Conservation (phyloP, 345 rosid genomes). For the Salix udensis region DNA sequence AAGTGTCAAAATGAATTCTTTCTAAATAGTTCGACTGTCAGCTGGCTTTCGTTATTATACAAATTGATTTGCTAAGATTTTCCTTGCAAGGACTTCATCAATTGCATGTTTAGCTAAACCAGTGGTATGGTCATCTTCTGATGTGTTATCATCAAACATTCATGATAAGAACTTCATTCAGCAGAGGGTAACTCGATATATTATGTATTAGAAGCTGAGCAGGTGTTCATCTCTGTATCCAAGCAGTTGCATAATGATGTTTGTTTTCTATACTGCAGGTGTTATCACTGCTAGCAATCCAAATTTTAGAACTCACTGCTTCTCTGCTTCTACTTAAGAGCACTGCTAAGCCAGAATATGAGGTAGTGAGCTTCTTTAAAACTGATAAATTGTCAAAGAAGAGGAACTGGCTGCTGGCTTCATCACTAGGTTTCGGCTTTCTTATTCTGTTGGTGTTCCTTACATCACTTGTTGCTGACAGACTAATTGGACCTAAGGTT, state of each 20-base stretch:
- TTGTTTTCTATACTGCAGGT: conserved; percentile 40
- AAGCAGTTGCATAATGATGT: conserved; percentile 2
- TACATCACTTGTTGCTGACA: conserved; percentile 47
- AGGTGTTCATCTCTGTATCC: neutral
- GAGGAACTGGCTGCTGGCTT: conserved; percentile 60
- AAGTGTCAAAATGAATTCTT: neutral
- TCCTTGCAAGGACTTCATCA: neutral
- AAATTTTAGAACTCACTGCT: conserved; percentile 53
- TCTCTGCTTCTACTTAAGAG: conserved; percentile 47
- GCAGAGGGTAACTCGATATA: neutral
- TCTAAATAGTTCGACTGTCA: neutral
- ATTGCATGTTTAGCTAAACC: neutral
- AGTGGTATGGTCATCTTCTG: neutral
- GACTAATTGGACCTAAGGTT: conserved; percentile 50
- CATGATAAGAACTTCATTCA: neutral
- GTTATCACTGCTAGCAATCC: conserved; percentile 50
- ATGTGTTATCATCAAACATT: neutral
- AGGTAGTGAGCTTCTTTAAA: conserved; percentile 40
- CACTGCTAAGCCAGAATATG: conserved; percentile 42
- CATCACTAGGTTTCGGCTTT: conserved; percentile 57
- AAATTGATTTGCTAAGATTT: neutral
- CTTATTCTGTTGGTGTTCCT: conserved; percentile 45
- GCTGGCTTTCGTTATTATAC: neutral
- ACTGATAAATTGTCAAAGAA: conserved; percentile 19
- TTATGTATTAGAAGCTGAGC: neutral